Evolutionary conservation across 192 early-diverging fungal genomes (phyloP).

Genomic region (Umbelopsis sp.): DNA sequence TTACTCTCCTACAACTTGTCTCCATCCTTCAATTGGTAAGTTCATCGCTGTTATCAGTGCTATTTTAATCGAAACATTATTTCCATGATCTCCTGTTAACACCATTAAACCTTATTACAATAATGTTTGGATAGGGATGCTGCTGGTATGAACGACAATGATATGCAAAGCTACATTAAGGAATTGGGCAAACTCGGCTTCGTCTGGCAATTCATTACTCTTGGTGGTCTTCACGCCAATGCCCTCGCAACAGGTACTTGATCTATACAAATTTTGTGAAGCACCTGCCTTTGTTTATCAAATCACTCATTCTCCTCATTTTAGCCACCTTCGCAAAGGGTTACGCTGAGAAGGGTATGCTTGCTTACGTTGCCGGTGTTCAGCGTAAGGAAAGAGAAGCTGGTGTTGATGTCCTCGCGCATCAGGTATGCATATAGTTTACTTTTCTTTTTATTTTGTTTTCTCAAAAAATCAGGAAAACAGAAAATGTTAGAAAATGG

Average conservation of each 20-base stretch:
- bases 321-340: slow-evolving; percentile 76
- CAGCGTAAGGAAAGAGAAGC: slow-evolving; percentile 90
- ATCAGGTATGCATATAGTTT: slow-evolving; percentile 66
- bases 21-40: slow-evolving; percentile 98
- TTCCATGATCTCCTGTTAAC: too few species aligned
- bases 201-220: slow-evolving; percentile 97
- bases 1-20: slow-evolving; percentile 97
- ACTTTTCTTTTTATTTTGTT: neutral
- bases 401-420: slow-evolving; percentile 89
- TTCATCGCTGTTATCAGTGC: too few species aligned
- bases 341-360: slow-evolving; percentile 89
- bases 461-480: too few species aligned
- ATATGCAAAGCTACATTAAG: slow-evolving; percentile 82
- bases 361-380: slow-evolving; percentile 89
- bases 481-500: too few species aligned
- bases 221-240: slow-evolving; percentile 93
- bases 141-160: slow-evolving; percentile 88
- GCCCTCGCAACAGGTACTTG: slow-evolving; percentile 75
- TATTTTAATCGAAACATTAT: too few species aligned
- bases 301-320: slow-evolving; percentile 2
- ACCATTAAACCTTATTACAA: too few species aligned
- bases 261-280: neutral
- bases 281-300: neutral
- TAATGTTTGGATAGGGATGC: slow-evolving; percentile 61
- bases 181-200: slow-evolving; percentile 92